Evolutionary conservation across 1,284 basidiomycete genomes (phyloP).

Genomic region (Cutaneotrichosporon mucoides): DNA sequence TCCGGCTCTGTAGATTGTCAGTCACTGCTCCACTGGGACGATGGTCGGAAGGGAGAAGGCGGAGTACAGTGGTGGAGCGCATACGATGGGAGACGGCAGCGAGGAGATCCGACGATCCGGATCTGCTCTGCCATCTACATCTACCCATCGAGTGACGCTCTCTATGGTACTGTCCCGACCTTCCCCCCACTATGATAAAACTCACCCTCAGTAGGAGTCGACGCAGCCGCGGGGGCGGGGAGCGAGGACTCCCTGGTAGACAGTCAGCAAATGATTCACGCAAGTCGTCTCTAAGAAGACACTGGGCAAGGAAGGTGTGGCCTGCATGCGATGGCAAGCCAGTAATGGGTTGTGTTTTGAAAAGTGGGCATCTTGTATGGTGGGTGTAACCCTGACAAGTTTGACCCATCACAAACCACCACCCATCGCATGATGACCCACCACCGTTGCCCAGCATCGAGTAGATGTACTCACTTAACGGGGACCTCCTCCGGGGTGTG

Average conservation of each 20-base stretch:
- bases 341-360: neutral
- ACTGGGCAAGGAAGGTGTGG: too few species aligned
- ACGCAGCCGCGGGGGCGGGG: conserved; percentile 18
- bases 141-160: too few species aligned
- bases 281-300: too few species aligned
- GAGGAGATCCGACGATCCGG: too few species aligned
- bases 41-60: neutral
- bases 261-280: conserved; percentile 1
- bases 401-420: neutral
- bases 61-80: too few species aligned
- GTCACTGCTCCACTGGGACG: neutral
- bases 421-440: neutral
- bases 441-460: neutral
- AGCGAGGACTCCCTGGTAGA: conserved; percentile 35
- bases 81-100: neutral
- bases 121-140: neutral
- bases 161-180: neutral
- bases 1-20: conserved; percentile 46
- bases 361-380: neutral
- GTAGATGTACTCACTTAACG: conserved; percentile 34
- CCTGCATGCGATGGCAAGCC: conserved; percentile 4
- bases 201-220: conserved; percentile 24
- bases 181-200: neutral
- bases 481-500: conserved; percentile 39
- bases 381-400: too few species aligned